These are phyloP conservation scores for Diospyros lotus DNA, from an alignment of 148 eudicot species.

Conservation along the genomic window DNA sequence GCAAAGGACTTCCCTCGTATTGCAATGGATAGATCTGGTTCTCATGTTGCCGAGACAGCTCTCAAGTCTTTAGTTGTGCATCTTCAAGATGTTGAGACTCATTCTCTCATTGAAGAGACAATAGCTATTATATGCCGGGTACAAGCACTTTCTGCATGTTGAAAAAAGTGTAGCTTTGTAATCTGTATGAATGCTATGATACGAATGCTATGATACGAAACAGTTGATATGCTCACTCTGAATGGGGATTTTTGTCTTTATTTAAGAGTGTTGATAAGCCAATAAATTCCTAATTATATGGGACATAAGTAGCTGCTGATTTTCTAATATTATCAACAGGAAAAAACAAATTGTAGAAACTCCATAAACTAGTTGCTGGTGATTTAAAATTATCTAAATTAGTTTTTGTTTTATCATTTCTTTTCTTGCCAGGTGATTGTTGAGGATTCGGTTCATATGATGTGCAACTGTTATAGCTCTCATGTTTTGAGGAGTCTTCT, in stretches of 20 bases:
- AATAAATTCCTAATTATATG: neutral
- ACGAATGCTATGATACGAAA: neutral
- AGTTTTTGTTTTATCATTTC: neutral
- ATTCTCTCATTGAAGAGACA: conserved; percentile 54
- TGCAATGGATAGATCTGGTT: conserved; percentile 76
- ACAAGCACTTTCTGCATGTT: conserved; percentile 11
- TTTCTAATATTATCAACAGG: neutral
- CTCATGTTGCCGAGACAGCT: conserved; percentile 94
- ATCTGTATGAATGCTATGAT: neutral
- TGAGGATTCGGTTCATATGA: conserved; percentile 59
- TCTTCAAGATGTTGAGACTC: conserved; percentile 52
- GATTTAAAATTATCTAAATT: neutral
- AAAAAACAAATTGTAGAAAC: neutral
- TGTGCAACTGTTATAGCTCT: conserved; percentile 87
- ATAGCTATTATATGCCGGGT: conserved; percentile 73
- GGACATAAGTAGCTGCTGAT: neutral
- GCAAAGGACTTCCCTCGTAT: conserved; percentile 59
- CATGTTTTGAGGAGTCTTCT: conserved; percentile 93
- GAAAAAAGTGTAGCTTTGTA: neutral
- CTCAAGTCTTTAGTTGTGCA: conserved; percentile 69
- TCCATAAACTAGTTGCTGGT: neutral
- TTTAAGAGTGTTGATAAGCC: neutral
- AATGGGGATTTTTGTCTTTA: neutral
- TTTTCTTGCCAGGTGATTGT: conserved; percentile 53
- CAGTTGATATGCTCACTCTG: neutral